These are phyloP conservation scores for Mortierella sp. DNA, from an alignment of 371 early-diverging fungal species.

Conservation along the genomic window DNA sequence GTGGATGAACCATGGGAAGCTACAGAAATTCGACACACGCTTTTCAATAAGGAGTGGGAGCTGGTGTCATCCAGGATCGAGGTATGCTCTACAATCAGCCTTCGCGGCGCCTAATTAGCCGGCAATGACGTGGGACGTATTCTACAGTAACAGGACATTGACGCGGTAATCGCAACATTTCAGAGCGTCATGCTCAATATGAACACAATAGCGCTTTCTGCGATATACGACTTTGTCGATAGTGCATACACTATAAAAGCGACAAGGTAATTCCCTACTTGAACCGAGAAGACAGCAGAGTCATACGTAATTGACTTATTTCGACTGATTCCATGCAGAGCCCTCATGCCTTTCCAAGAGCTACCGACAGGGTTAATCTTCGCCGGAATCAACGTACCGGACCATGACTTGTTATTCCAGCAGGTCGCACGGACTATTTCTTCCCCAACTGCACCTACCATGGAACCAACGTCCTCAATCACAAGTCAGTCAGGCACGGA, in stretches of 20 bases:
- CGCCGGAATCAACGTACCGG: slow-evolving; percentile 67
- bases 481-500: not conserved
- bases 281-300: not conserved
- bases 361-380: slow-evolving; percentile 79
- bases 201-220: slow-evolving; percentile 59
- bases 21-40: slow-evolving; percentile 56
- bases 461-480: not conserved
- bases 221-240: slow-evolving; percentile 64
- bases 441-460: slow-evolving; percentile 17
- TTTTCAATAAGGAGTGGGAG: slow-evolving; percentile 60
- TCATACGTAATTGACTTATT: not conserved
- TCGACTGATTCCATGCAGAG: slow-evolving; percentile 18
- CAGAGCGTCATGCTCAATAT: slow-evolving; percentile 66
- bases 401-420: slow-evolving; percentile 55
- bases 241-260: slow-evolving; percentile 54
- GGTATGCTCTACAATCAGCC: slow-evolving; percentile 43
- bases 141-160: not conserved
- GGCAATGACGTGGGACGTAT: too few species aligned
- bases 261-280: slow-evolving; percentile 34
- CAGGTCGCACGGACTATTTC: slow-evolving; percentile 44
- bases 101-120: too few species aligned
- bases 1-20: slow-evolving; percentile 61
- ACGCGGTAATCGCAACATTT: not conserved
- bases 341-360: slow-evolving; percentile 65
- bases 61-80: slow-evolving; percentile 57